Percentiles rank a stretch among this genome's conserved stretches.
Evolutionary conservation across 345 rosid species (phyloP).

Genomic region (Eucalyptus regnans): DNA sequence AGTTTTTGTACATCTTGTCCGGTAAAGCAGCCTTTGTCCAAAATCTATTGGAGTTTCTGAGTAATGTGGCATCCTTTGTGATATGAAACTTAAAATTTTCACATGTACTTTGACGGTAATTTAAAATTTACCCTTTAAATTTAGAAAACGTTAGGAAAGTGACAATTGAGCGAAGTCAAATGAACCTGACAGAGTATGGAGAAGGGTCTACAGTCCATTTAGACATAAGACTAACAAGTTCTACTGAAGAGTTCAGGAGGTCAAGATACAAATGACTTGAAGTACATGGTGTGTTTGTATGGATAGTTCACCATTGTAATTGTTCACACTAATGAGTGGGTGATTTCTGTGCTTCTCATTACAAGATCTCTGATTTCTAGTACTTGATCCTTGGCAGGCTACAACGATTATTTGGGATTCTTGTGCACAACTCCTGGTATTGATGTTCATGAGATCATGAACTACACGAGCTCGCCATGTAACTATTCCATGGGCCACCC

Average conservation of each 20-base stretch:
- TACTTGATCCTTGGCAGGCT: slow-evolving; percentile 34
- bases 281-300: not conserved
- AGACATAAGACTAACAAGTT: not conserved
- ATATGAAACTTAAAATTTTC: not conserved
- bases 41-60: not conserved
- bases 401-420: slow-evolving; percentile 83
- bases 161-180: not conserved
- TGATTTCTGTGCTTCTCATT: not conserved
- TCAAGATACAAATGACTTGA: not conserved
- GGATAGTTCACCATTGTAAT: not conserved
- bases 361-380: not conserved
- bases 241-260: not conserved
- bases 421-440: slow-evolving; percentile 93
- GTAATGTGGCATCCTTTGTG: not conserved
- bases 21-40: not conserved
- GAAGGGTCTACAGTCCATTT: not conserved
- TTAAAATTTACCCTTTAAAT: not conserved
- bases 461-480: slow-evolving; percentile 71
- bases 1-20: not conserved
- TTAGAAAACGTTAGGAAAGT: not conserved
- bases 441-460: slow-evolving; percentile 56
- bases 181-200: not conserved
- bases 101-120: not conserved
- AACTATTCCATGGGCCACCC: slow-evolving; percentile 70
- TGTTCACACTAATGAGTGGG: not conserved